Conservation (phyloP, 345 rosid genomes). For the Luvunga scandens region DNA sequence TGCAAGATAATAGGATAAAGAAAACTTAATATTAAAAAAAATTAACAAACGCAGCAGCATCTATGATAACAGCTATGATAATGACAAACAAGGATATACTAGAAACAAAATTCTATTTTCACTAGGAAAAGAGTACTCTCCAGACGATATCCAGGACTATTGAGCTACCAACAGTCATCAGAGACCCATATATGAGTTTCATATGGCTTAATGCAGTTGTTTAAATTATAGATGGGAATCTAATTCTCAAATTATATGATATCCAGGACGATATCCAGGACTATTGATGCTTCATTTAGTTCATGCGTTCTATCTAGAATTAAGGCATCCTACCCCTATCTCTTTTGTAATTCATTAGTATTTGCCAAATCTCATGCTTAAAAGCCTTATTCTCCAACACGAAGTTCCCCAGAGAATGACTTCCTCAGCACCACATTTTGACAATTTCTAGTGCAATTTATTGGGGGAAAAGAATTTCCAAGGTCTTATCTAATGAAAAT, state of each 20-base stretch:
- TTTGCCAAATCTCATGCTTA: background rate
- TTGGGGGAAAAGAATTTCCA: no score
- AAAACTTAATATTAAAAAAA: background rate
- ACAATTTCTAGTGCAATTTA: background rate
- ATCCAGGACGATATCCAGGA: no score
- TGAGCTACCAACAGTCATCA: background rate
- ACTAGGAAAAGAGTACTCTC: background rate
- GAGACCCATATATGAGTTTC: background rate
- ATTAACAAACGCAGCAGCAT: background rate
- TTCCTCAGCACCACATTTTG: background rate
- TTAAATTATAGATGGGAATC: background rate
- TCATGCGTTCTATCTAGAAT: background rate
- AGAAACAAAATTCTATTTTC: background rate
- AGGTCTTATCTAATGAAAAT: no score
- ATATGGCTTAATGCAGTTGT: background rate
- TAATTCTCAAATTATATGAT: background rate
- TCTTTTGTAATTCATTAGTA: background rate
- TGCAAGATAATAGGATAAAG: constrained; percentile 15
- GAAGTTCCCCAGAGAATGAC: background rate
- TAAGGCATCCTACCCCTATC: background rate
- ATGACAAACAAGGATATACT: background rate
- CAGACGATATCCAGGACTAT: background rate
- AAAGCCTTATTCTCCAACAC: background rate
- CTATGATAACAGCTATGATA: background rate
- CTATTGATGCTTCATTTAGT: no score